phyloP scores from a whole-genome alignment of 2,329 filamentous ascomycete genomes.

The Metarhizium brunneum region DNA sequence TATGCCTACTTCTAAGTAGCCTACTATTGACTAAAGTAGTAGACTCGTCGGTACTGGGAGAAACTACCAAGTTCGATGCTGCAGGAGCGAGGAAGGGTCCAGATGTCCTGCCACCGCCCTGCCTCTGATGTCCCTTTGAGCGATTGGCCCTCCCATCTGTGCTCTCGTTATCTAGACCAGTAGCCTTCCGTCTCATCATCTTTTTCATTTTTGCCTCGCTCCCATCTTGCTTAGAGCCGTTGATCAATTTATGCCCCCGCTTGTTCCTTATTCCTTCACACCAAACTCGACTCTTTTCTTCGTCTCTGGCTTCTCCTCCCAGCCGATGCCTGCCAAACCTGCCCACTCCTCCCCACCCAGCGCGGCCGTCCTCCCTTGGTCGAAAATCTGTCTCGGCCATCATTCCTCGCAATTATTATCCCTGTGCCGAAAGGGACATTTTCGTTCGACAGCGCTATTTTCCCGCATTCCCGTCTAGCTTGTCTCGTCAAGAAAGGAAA shows the following conservation, averaged over 20 bases:
- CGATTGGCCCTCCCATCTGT: neutral
- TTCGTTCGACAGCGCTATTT: slow-evolving; percentile 6
- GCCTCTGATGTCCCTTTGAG: neutral
- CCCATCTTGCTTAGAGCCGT: neutral
- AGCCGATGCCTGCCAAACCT: neutral
- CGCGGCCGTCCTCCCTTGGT: slow-evolving; percentile 6
- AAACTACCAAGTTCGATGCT: neutral
- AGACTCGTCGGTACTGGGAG: too few species aligned
- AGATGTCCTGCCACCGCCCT: neutral
- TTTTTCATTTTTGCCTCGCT: neutral
- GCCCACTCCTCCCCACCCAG: neutral
- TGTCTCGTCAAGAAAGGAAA: neutral
- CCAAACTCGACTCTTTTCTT: neutral
- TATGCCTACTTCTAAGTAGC: neutral
- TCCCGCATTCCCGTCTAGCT: slow-evolving; percentile 8
- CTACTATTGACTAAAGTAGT: too few species aligned
- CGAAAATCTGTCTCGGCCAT: slow-evolving; percentile 23
- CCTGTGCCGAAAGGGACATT: slow-evolving; percentile 18
- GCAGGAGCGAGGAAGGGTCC: neutral
- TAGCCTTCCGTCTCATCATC: neutral
- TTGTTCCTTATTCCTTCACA: neutral
- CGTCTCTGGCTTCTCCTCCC: neutral
- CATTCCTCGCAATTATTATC: slow-evolving; percentile 24
- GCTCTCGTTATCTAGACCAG: neutral
- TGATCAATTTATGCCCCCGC: neutral